Evolutionary conservation across 169 alveolate genomes (phyloP).

Genomic region (Cyclospora cayetanensis): DNA sequence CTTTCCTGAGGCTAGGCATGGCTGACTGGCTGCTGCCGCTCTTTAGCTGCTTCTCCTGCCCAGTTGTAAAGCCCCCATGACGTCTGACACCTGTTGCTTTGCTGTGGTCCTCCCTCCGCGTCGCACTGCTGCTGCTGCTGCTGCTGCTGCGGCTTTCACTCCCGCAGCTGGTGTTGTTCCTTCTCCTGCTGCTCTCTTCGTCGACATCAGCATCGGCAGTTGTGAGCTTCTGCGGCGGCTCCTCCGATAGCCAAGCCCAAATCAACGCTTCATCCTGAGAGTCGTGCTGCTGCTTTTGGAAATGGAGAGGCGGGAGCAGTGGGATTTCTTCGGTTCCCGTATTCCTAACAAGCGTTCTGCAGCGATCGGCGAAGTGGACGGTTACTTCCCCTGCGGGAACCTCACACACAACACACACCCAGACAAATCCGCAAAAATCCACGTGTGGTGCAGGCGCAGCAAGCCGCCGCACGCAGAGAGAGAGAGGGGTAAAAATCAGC

Average conservation of each 20-base stretch:
- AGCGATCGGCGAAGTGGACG: conserved; percentile 51
- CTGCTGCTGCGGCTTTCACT: background rate
- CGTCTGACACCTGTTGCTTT: no score
- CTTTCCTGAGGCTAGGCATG: background rate
- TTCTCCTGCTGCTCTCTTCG: background rate
- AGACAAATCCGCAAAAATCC: background rate
- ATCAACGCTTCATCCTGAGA: background rate
- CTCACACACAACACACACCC: background rate
- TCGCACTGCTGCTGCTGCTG: background rate
- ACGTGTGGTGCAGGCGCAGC: no score
- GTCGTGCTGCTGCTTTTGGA: conserved; percentile 3
- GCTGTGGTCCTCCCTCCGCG: no score
- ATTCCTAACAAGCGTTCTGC: background rate
- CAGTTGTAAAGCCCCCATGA: no score
- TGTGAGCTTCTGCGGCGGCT: background rate
- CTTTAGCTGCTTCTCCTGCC: conserved; percentile 14
- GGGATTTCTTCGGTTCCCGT: conserved; percentile 12
- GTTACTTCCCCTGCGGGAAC: conserved; percentile 51
- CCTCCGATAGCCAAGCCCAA: background rate
- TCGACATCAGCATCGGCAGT: background rate
- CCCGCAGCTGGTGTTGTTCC: conserved; percentile 16
- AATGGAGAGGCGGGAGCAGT: conserved; percentile 39
- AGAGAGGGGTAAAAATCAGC: no score
- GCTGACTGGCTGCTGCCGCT: background rate
- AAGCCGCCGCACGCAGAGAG: background rate